Percentiles rank a stretch among this genome's conserved stretches.
Conservation (phyloP, 345 rosid genomes). For the Pelargonium nanum region DNA sequence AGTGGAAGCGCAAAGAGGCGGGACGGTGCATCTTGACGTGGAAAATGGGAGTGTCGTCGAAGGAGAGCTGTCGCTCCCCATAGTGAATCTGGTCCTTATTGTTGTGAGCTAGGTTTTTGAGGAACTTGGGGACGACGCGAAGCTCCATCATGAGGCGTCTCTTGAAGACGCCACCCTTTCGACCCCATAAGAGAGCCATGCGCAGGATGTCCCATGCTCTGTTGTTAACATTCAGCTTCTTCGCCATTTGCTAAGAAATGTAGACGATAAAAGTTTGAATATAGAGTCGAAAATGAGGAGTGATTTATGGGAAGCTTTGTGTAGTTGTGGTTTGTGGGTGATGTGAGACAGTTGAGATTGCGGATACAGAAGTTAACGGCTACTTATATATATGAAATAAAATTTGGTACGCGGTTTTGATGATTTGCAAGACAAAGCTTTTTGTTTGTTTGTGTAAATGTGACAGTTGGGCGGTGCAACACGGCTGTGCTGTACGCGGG, state of each 20-base stretch:
- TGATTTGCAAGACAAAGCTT: background rate
- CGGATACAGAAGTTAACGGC: background rate
- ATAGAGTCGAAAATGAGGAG: too few species aligned
- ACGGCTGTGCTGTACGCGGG: background rate
- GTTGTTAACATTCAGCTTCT: background rate
- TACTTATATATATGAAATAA: too few species aligned
- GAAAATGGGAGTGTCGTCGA: constrained; percentile 69
- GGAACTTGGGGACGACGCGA: constrained; percentile 41
- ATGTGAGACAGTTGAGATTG: background rate
- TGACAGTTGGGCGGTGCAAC: background rate
- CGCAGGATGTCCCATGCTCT: constrained; percentile 52
- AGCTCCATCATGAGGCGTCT: constrained; percentile 40
- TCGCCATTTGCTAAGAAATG: too few species aligned
- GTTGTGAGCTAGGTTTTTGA: too few species aligned
- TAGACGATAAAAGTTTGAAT: too few species aligned
- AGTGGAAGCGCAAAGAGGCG: constrained; percentile 38
- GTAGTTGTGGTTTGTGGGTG: background rate
- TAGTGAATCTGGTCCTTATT: constrained; percentile 22
- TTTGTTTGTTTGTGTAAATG: background rate
- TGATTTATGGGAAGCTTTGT: too few species aligned
- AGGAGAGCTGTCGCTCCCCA: constrained; percentile 65
- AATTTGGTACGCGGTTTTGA: background rate
- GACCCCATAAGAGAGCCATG: constrained; percentile 49
- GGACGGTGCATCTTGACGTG: constrained; percentile 51
- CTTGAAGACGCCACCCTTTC: constrained; percentile 62